These are phyloP conservation scores for Ustulina deusta DNA, from an alignment of 2,329 filamentous ascomycete genomes.

Conservation along the genomic window DNA sequence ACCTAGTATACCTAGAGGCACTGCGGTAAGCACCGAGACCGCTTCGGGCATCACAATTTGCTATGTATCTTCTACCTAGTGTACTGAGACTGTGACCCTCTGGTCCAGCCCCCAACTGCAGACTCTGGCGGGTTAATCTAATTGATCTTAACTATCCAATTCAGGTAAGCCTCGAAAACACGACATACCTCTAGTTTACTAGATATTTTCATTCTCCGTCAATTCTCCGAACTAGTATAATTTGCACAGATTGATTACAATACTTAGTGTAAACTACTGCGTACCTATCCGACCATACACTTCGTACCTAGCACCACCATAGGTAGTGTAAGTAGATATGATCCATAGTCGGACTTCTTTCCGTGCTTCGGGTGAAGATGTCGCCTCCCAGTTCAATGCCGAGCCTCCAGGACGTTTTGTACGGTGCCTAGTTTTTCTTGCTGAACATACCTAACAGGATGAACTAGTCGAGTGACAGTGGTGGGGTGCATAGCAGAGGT, in stretches of 20 bases:
- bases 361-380: neutral
- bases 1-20: neutral
- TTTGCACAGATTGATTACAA: neutral
- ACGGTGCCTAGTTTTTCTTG: slow-evolving; percentile 13
- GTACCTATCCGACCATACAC: neutral
- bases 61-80: neutral
- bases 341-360: neutral
- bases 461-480: slow-evolving; percentile 33
- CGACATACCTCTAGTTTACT: too few species aligned
- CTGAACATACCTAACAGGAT: slow-evolving; percentile 20
- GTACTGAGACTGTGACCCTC: neutral
- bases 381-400: slow-evolving; percentile 2
- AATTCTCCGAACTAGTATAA: too few species aligned
- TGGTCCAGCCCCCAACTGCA: slow-evolving; percentile 19
- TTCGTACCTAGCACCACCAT: too few species aligned
- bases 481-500: slow-evolving; percentile 32
- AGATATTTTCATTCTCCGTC: too few species aligned
- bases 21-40: slow-evolving; percentile 31
- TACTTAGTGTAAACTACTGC: too few species aligned
- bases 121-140: slow-evolving; percentile 17
- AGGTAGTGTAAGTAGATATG: too few species aligned
- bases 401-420: slow-evolving; percentile 5
- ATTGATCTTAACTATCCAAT: slow-evolving; percentile 19
- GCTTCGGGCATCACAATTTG: slow-evolving; percentile 20
- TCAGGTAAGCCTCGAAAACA: slow-evolving; percentile 8